Evolutionary conservation across 1,284 basidiomycete species (phyloP).

Genomic region (Sporisorium reilianum): DNA sequence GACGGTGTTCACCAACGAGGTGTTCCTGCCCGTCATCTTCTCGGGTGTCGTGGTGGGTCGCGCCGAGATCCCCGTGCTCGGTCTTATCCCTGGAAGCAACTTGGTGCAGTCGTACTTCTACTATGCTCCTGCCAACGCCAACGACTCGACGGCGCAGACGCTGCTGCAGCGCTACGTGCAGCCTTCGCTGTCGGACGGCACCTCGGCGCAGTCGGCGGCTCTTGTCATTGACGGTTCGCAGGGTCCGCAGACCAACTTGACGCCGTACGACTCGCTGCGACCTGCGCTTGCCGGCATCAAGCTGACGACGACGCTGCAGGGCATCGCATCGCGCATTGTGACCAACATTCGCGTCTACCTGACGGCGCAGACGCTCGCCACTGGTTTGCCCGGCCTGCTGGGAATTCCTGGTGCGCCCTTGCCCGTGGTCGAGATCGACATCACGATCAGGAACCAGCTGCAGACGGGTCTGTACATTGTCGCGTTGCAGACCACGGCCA

Average conservation of each 20-base stretch:
- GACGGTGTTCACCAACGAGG: constrained; percentile 75
- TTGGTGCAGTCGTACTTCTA: constrained; percentile 75
- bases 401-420: constrained; percentile 12
- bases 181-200: constrained; percentile 37
- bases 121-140: constrained; percentile 77
- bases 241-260: constrained; percentile 69
- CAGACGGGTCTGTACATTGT: constrained; percentile 41
- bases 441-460: constrained; percentile 42
- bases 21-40: constrained; percentile 76
- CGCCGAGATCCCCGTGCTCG: constrained; percentile 70
- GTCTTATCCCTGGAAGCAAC: constrained; percentile 77
- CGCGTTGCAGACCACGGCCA: constrained; percentile 41
- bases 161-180: constrained; percentile 65
- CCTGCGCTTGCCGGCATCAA: constrained; percentile 75
- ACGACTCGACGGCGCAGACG: constrained; percentile 76
- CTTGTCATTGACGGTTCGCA: constrained; percentile 44
- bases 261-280: constrained; percentile 77
- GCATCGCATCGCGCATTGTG: constrained; percentile 68
- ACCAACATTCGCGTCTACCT: constrained; percentile 51
- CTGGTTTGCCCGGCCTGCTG: constrained; percentile 33
- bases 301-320: constrained; percentile 73
- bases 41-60: constrained; percentile 71
- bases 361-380: constrained; percentile 34
- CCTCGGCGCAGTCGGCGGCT: constrained; percentile 16
- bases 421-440: constrained; percentile 38